Conservation (phyloP, 2,329 filamentous ascomycete genomes). For the Talaromyces atroroseus region DNA sequence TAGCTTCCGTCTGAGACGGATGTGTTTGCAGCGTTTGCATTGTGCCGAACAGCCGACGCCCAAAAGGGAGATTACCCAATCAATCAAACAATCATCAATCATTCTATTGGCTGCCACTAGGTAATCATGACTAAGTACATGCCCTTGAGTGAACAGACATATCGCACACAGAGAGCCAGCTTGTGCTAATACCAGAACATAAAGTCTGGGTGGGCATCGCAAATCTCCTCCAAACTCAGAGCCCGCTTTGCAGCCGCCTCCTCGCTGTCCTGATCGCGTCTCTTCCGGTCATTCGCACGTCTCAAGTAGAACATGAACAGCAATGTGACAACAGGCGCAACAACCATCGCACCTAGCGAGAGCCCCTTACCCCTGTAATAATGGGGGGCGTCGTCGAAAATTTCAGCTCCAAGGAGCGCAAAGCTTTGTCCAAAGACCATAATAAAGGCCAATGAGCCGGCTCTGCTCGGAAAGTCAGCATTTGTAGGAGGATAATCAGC, state of each 20-base stretch:
- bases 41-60: no score
- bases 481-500: not conserved
- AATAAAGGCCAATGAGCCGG: not conserved
- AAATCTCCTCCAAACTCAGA: not conserved
- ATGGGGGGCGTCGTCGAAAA: not conserved
- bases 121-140: no score
- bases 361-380: conserved; percentile 1
- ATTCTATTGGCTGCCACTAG: no score
- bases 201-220: not conserved
- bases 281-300: not conserved
- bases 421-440: conserved; percentile 1
- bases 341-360: not conserved
- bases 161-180: no score
- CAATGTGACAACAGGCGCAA: not conserved
- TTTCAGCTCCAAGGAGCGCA: not conserved
- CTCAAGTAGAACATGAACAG: not conserved
- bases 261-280: not conserved
- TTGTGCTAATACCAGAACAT: not conserved
- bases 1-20: not conserved
- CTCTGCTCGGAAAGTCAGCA: not conserved
- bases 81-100: no score
- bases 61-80: not conserved
- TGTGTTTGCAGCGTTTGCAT: no score
- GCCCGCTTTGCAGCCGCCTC: not conserved
- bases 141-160: no score